Base-by-base conservation (phyloP, 805 yeast species). In the Ogataea pilisensis region DNA sequence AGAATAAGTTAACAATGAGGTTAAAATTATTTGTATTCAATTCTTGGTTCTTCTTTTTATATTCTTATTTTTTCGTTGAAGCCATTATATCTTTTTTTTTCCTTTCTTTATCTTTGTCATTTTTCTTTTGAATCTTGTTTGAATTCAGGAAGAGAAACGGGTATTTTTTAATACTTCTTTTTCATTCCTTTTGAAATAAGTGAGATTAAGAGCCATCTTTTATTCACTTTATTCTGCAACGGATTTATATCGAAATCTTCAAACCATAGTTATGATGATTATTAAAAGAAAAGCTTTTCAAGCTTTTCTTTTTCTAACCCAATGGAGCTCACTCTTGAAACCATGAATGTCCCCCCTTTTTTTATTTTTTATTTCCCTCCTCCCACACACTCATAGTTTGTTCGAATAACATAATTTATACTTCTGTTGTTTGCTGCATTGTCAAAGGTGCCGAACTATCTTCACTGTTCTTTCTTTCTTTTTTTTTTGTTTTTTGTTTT, bases 301-400 rank as follows among this genome's bases (percentile, higher is more conserved):
- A 22, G 7, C 26, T 22, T 30, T 51, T 61, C 58, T 50, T 44
- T 46, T 48, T 42, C 58, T 68, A 81, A 81, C 89, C 76, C 88
- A 81, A 82, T 82, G 89, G 88, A 82, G 89, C 89, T 82, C 79
- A 82, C 82, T 80, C 82, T 79, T 70, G 77, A 24, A 64, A 58
- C 69, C 78, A 78, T 76, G 83, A 71, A 74, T 73, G 77, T 73
- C 63, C 38, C 49, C 33, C 32, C 39, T 40, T 49, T 50, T 47
- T 39, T 46, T 34, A 34, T 39, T 41, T 50, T 50, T 48, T 48
- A 43, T 55, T 50, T 45, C 44, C n/a, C n/a, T n/a, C n/a, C n/a
- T n/a, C n/a, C n/a, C n/a, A n/a, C 51, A 35, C 42, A 50, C 31
- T 63, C 52, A 65, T 63, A 52, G 66, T 63, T 58, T 54, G 26